Evolutionary conservation across 192 early-diverging fungal genomes (phyloP).

Genomic region (Pecoramyces ruminantium): DNA sequence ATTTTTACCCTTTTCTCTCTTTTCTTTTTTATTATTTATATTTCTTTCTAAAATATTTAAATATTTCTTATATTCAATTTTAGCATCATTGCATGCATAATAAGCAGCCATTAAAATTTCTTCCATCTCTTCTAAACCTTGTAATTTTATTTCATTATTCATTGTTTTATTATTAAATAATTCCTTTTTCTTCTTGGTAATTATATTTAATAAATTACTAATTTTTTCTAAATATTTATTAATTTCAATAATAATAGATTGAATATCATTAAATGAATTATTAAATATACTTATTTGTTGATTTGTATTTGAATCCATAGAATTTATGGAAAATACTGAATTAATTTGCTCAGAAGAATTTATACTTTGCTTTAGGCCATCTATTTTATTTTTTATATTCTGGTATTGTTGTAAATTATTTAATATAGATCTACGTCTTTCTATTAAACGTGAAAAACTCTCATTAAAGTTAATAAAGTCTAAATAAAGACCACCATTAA

Average conservation of each 20-base stretch:
- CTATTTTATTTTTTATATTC: not conserved
- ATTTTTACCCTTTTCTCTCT: not conserved
- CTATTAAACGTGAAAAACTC: not conserved
- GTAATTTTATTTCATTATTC: not conserved
- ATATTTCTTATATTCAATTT: not conserved
- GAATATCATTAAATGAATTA: not conserved
- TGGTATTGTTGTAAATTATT: not conserved
- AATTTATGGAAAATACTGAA: too few species aligned
- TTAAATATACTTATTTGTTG: too few species aligned
- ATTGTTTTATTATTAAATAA: not conserved
- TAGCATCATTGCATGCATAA: not conserved
- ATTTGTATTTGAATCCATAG: too few species aligned
- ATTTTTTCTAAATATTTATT: not conserved
- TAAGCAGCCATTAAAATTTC: not conserved
- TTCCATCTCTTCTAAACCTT: not conserved
- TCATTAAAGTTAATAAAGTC: not conserved
- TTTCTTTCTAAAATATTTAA: too few species aligned
- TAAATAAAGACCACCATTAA: not conserved
- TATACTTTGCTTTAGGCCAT: not conserved
- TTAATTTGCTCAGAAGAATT: too few species aligned
- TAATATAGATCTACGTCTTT: not conserved
- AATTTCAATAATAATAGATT: not conserved
- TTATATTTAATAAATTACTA: not conserved
- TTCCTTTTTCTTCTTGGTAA: not conserved
- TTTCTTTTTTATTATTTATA: not conserved